Conservation (phyloP, 352 stramenopile genomes). For the Phytopythium oedochilum region DNA sequence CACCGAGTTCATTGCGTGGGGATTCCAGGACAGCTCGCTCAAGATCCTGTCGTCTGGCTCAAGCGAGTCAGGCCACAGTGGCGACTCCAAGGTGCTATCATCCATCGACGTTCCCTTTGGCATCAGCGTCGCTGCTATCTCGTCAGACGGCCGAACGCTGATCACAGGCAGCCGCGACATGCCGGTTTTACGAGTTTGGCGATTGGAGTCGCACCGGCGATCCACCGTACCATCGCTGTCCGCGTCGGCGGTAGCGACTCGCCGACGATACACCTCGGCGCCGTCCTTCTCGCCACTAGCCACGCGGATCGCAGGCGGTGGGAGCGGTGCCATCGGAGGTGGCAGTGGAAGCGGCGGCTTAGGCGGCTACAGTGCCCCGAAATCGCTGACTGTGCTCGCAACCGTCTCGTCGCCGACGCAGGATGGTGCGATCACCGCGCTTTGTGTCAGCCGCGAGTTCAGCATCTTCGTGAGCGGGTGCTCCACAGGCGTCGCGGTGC, state of each 20-base stretch:
- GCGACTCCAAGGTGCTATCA: slow-evolving; percentile 55
- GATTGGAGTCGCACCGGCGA: slow-evolving; percentile 23
- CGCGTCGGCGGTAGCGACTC: slow-evolving; percentile 1
- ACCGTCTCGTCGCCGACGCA: slow-evolving; percentile 45
- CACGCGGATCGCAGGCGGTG: neutral
- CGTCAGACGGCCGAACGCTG: slow-evolving; percentile 54
- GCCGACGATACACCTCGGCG: slow-evolving; percentile 24
- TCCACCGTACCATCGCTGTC: slow-evolving; percentile 2
- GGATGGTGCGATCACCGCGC: slow-evolving; percentile 29
- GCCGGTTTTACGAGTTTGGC: slow-evolving; percentile 57
- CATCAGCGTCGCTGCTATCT: slow-evolving; percentile 51
- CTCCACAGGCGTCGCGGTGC: slow-evolving; percentile 36
- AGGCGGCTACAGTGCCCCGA: slow-evolving; percentile 3
- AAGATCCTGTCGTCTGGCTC: slow-evolving; percentile 45
- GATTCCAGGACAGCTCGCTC: slow-evolving; percentile 58
- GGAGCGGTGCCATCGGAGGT: neutral
- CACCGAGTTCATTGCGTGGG: slow-evolving; percentile 67
- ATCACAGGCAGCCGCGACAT: slow-evolving; percentile 37
- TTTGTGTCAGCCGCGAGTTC: slow-evolving; percentile 56
- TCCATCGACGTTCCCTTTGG: slow-evolving; percentile 54
- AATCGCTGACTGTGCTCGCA: slow-evolving; percentile 35
- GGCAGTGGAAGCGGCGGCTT: neutral
- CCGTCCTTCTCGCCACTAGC: slow-evolving; percentile 7
- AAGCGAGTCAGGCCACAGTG: slow-evolving; percentile 32
- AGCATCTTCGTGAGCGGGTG: slow-evolving; percentile 66